Evolutionary conservation across 192 early-diverging fungal species (phyloP), one percentile per base, ranked within the genome.

Genomic region (Podila verticillata): DNA sequence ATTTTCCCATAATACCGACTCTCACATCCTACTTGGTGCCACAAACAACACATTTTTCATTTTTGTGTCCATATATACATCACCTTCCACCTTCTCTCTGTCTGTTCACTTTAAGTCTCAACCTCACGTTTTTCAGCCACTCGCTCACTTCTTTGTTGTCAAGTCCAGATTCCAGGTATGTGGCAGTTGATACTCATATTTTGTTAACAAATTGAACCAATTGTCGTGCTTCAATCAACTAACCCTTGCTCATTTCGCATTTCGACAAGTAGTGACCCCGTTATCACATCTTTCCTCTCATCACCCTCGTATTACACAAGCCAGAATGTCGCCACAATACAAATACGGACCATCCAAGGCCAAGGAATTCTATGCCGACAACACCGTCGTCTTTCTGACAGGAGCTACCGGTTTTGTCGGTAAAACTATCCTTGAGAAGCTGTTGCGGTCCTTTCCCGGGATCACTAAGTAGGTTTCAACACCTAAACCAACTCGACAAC

Each of bases 351-450:
- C 77, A 28, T 44, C 65, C 59, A 80, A 64, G 66, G 77, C 70
- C 51, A 72, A 64, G 22, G 77, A 80, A 24, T 80, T 80, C 44
- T 80, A 80, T 54, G 67, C 13, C 24, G 64, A 63, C 13, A 80
- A 80, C 47, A 84, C 66, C 24, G 73, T 79, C 57, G 72, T 89
- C 36, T 80, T 89, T 39, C 29, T 89, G 20, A 89, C 87, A 1
- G 87, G 87, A 9, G 84, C 83, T 13, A 87, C 87, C 3, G 87
- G 87, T 6, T 89, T 87, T 61, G 70, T 89, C 19, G 87, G 87
- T 28, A 89, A 89, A 58, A 83, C 86, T 2, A 58, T 89, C 13
- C 65, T 89, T 10, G 85, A 85, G 71, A 88, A 88, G 31, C 28
- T 86, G 19, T 26, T 88, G 9, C 63, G 79, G 3, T 73, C 83